Base-by-base conservation (phyloP, 208 protist genomes). In the Acanthamoeba lenticulata region DNA sequence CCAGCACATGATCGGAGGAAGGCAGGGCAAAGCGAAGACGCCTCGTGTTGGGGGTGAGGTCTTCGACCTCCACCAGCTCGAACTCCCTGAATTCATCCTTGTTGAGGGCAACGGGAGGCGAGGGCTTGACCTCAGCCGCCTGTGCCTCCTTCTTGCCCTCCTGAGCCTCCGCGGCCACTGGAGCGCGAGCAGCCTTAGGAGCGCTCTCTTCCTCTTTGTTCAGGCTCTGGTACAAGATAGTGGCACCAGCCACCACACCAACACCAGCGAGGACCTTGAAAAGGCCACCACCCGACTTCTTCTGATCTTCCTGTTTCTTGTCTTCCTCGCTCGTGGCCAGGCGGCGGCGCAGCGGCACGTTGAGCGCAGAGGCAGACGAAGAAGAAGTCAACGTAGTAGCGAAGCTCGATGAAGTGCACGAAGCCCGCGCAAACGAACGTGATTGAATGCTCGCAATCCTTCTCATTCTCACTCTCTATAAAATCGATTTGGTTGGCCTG, bases 81-180 rank as follows among this genome's bases (percentile, higher is more conserved):
- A 88, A 88, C 44, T n/a, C 27, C 77, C 45, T 88, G 44, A 88
- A 88, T 27, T 88, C 67, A 32, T 77, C 67, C 67, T 77, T 77
- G 67, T 77, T 77, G 34, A 77, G 67, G 19, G 67, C 7, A 27
- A 77, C 67, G 9, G 67, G 67, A 27, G 67, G 34, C 67, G 67
- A 42, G 27, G 55, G 55, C 55, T 62, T 62, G 55, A 62, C 55
- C 36, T 77, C 32, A 0, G 67, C 67, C 34, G 67, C 67, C 67
- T 0, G 29, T 1, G 67, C 34, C 67, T 77, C 36, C 67, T 77
- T 36, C 67, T 77, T 36, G 2, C 36, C 34, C 34, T 36, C 67
- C 36, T 36, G 67, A 27, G 67, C 34, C 34, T 27, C 67, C 15
- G 67, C 32, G 15, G 67, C 67, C 67, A 62, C 55, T 15, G 55